phyloP scores from a whole-genome alignment of 257 asterid species.

The Penstemon barbatus region DNA sequence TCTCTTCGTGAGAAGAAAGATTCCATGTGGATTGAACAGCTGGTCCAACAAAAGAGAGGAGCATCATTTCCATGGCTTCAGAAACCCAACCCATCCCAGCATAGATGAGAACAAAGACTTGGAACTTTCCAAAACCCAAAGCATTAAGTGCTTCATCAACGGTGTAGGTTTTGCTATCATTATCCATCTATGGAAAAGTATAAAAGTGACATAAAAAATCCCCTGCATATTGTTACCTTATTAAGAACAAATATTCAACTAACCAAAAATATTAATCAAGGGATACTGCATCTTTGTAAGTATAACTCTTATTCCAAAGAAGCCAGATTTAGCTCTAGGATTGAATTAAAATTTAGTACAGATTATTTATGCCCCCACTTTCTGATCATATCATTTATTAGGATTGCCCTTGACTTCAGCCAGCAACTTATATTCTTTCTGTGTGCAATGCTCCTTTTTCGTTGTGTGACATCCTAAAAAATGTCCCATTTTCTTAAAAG shows the following conservation, averaged over 20 bases:
- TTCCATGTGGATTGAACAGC: slow-evolving; percentile 74
- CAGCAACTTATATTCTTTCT: neutral
- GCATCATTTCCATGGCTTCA: slow-evolving; percentile 92
- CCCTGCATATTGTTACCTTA: neutral
- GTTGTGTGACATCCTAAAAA: neutral
- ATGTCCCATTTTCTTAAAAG: neutral
- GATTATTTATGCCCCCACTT: neutral
- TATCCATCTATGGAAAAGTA: slow-evolving; percentile 52
- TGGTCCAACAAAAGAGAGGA: slow-evolving; percentile 73
- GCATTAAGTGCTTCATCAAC: slow-evolving; percentile 71
- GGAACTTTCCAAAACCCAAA: slow-evolving; percentile 74
- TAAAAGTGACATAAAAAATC: slow-evolving; percentile 20
- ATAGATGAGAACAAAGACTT: slow-evolving; percentile 52
- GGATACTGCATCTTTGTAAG: neutral
- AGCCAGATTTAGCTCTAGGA: neutral
- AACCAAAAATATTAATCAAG: neutral
- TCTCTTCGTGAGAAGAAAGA: slow-evolving; percentile 68
- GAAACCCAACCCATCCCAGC: slow-evolving; percentile 87
- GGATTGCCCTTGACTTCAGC: slow-evolving; percentile 7
- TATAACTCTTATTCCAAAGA: neutral
- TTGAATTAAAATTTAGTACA: neutral
- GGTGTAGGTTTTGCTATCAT: slow-evolving; percentile 44
- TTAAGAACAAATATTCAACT: slow-evolving; percentile 19
- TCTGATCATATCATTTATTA: neutral
- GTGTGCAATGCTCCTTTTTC: neutral